Evolutionary conservation across 1,284 basidiomycete genomes (phyloP).

Genomic region (Malassezia pachydermatis): DNA sequence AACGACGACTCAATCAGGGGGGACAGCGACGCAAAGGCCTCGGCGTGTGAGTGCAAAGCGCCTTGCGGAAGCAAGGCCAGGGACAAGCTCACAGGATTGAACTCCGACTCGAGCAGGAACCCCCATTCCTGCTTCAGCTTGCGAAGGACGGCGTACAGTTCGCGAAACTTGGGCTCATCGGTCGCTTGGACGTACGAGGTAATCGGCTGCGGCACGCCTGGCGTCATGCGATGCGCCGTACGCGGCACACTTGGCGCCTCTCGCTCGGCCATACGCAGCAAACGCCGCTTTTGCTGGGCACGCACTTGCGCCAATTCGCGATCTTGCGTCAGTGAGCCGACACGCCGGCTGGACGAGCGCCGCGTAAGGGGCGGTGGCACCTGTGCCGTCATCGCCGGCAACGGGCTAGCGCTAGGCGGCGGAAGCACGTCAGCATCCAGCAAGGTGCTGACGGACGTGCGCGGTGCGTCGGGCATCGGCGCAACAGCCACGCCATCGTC

Average conservation of each 20-base stretch:
- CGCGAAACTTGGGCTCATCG: constrained; percentile 32
- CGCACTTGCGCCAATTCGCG: constrained; percentile 34
- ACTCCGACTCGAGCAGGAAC: constrained; percentile 39
- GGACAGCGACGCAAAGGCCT: constrained; percentile 36
- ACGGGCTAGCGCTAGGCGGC: not conserved
- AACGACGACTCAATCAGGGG: constrained; percentile 33
- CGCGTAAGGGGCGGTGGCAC: not conserved
- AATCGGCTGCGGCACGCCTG: constrained; percentile 20
- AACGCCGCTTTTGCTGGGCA: constrained; percentile 36
- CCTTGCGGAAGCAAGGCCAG: constrained; percentile 41
- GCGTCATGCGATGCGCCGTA: constrained; percentile 27
- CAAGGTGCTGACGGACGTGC: no score
- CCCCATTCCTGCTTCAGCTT: constrained; percentile 45
- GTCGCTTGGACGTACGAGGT: constrained; percentile 24
- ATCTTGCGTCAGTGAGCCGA: constrained; percentile 37
- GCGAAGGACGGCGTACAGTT: constrained; percentile 42
- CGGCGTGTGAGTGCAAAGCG: constrained; percentile 29
- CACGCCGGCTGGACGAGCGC: no score
- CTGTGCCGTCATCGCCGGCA: not conserved
- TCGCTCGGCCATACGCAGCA: constrained; percentile 32
- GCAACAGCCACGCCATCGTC: not conserved
- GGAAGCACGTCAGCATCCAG: not conserved
- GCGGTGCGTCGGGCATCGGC: no score
- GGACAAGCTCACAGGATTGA: constrained; percentile 39
- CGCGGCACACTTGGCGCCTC: constrained; percentile 29